A percentile compares a stretch with the other conserved stretches of the same genome.
Evolutionary conservation across 2,329 filamentous ascomycete species (phyloP).

Genomic region (Ophiostoma ulmi): DNA sequence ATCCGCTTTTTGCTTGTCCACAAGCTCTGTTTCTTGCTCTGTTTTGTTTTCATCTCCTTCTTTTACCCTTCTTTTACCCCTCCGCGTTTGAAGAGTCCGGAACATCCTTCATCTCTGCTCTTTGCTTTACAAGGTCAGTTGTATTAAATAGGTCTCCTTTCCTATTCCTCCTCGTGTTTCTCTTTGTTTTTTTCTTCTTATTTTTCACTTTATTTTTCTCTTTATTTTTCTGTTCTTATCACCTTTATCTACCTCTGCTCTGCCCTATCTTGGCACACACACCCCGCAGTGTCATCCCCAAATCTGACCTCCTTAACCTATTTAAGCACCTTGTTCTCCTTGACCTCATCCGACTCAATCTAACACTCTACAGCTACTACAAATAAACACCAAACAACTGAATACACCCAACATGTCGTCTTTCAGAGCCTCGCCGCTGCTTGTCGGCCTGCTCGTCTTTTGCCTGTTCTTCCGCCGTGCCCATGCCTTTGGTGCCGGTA

Average conservation of each 20-base stretch:
- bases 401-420: slow-evolving; percentile 41
- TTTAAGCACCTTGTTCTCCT: no score
- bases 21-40: not conserved
- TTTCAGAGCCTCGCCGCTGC: slow-evolving; percentile 45
- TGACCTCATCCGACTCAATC: no score
- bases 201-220: slow-evolving; percentile 11
- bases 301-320: not conserved
- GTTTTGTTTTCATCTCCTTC: not conserved
- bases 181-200: not conserved
- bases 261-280: not conserved
- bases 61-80: not conserved
- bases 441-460: slow-evolving; percentile 56
- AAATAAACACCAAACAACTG: not conserved
- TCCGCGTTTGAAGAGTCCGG: slow-evolving; percentile 1
- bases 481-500: slow-evolving; percentile 79
- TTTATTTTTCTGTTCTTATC: not conserved
- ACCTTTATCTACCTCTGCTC: not conserved
- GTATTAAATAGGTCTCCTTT: not conserved
- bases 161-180: not conserved
- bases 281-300: not conserved
- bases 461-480: slow-evolving; percentile 63
- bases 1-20: not conserved
- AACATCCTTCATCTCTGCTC: not conserved
- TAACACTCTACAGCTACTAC: not conserved
- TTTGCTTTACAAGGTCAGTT: slow-evolving; percentile 3